phyloP scores from a whole-genome alignment of 805 yeast species.

The Lipomyces orientalis region DNA sequence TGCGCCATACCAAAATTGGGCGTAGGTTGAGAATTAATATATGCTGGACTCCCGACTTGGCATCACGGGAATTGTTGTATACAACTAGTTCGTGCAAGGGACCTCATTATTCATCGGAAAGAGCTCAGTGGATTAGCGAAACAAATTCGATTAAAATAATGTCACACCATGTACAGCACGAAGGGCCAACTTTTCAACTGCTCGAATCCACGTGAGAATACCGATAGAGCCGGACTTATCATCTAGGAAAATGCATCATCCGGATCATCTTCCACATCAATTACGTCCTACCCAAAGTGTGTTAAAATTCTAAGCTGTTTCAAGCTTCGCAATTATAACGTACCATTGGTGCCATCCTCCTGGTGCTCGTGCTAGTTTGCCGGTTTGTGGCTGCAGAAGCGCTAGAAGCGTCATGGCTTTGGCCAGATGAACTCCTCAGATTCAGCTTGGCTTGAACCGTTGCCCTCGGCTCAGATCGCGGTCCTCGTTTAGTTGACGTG shows the following conservation, averaged over 20 bases:
- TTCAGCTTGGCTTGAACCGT: background rate
- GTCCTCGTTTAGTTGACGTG: background rate
- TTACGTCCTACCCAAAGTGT: background rate
- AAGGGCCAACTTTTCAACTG: background rate
- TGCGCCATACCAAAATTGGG: too few relatives aligned
- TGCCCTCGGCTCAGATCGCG: background rate
- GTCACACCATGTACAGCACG: too few relatives aligned
- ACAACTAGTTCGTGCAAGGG: too few relatives aligned
- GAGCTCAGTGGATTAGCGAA: too few relatives aligned
- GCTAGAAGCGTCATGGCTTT: background rate
- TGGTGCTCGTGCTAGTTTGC: background rate
- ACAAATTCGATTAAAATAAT: too few relatives aligned
- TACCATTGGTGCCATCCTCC: slow-evolving; percentile 1
- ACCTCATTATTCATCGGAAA: too few relatives aligned
- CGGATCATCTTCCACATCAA: background rate
- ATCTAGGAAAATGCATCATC: background rate
- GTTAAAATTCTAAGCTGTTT: background rate
- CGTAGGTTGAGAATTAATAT: too few relatives aligned
- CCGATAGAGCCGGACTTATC: background rate
- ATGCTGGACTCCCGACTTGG: too few relatives aligned
- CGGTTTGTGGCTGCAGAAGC: background rate
- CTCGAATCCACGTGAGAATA: too few relatives aligned
- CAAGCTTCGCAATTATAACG: background rate
- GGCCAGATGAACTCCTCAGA: background rate
- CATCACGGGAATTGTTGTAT: too few relatives aligned